These are phyloP conservation scores for Yarrowia sp. DNA, from an alignment of 805 yeast genomes.

Conservation along the genomic window DNA sequence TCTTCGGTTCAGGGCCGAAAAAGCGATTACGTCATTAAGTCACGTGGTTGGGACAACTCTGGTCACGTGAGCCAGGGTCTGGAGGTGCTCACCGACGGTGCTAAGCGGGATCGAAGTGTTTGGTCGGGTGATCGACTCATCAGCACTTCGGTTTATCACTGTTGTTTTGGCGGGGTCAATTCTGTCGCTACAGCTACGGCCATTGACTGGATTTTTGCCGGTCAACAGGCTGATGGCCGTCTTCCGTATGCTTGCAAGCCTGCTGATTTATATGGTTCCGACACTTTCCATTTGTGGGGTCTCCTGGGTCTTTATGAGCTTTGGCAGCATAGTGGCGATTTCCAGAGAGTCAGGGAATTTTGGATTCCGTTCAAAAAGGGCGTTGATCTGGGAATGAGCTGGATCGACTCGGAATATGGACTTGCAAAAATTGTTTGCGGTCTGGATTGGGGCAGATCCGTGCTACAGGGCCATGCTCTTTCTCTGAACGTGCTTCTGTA, in stretches of 20 bases:
- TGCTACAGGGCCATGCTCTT: constrained; percentile 1
- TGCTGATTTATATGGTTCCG: constrained; percentile 27
- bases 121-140: constrained; percentile 23
- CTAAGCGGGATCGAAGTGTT: constrained; percentile 9
- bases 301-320: constrained; percentile 1
- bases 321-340: constrained; percentile 19
- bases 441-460: constrained; percentile 14
- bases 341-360: neutral
- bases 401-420: constrained; percentile 13
- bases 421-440: neutral
- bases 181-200: constrained; percentile 1
- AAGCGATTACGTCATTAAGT: constrained; percentile 4
- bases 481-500: constrained; percentile 8
- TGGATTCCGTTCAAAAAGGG: constrained; percentile 1
- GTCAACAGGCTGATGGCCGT: constrained; percentile 12
- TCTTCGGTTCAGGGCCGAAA: constrained; percentile 2
- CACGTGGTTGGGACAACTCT: constrained; percentile 17
- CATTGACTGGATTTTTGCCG: constrained; percentile 10
- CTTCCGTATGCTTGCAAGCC: constrained; percentile 27
- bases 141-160: constrained; percentile 3
- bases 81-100: constrained; percentile 19
- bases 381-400: neutral
- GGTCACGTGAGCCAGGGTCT: constrained; percentile 21
- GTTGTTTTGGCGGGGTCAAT: neutral
- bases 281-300: constrained; percentile 24